Percentiles rank a stretch among this genome's conserved stretches.
Evolutionary conservation across 2,329 filamentous ascomycete genomes (phyloP).

Genomic region (Talaromyces atroroseus): DNA sequence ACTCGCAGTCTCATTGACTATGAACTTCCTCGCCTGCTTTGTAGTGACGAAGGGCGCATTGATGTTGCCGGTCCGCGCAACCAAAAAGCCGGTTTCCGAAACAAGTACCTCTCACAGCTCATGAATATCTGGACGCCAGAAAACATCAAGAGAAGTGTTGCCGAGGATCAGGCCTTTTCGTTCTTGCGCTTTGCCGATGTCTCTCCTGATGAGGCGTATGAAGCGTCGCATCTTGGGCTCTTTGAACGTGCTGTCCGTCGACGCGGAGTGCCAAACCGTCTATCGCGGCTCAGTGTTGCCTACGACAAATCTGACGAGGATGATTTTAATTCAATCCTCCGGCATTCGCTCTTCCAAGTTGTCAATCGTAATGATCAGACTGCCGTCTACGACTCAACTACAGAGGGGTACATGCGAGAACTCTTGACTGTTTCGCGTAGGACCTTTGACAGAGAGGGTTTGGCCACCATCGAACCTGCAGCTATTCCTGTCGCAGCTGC

Average conservation of each 20-base stretch:
- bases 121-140: slow-evolving; percentile 89
- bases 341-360: slow-evolving; percentile 78
- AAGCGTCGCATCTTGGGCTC: slow-evolving; percentile 62
- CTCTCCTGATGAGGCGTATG: slow-evolving; percentile 67
- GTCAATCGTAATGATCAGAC: slow-evolving; percentile 61
- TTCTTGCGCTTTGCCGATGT: slow-evolving; percentile 83
- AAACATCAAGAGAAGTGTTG: slow-evolving; percentile 62
- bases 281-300: slow-evolving; percentile 60
- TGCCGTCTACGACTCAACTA: slow-evolving; percentile 63
- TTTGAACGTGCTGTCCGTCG: slow-evolving; percentile 68
- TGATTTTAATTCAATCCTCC: slow-evolving; percentile 59
- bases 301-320: slow-evolving; percentile 63
- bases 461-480: slow-evolving; percentile 74
- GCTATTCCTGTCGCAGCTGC: slow-evolving; percentile 73
- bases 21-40: slow-evolving; percentile 73
- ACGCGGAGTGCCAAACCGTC: slow-evolving; percentile 46
- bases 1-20: slow-evolving; percentile 83
- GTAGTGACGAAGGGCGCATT: slow-evolving; percentile 71
- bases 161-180: slow-evolving; percentile 66
- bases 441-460: slow-evolving; percentile 63
- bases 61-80: slow-evolving; percentile 70
- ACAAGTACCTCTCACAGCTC: slow-evolving; percentile 69
- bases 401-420: slow-evolving; percentile 65
- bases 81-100: slow-evolving; percentile 68
- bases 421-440: slow-evolving; percentile 73